Evolutionary conservation across 768 basidiomycete species (phyloP), one percentile per base, ranked within the genome.

Genomic region (Lentinula edodes): DNA sequence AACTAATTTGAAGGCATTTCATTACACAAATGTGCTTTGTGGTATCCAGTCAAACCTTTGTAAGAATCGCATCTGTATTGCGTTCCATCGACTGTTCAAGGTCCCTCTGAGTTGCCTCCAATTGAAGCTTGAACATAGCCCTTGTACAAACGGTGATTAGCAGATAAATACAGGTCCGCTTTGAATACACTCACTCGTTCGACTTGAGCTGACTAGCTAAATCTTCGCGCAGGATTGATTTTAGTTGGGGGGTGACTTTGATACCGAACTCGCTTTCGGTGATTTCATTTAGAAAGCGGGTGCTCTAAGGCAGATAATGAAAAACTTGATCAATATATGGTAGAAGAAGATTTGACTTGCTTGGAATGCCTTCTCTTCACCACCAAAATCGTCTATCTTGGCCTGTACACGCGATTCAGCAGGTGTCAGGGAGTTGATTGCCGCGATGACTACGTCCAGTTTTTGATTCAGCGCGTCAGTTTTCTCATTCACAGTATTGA

Each of bases 101-200:
- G 34, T 66, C 59, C 52, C 57, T 62, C 7, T 50, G 57, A 8
- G 65, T 60, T 6, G 60, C 64, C 28, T 64, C 56, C 6, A 70
- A n/a, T 36, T 66, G 63, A 28, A 65, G 58, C 36, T 63, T 61
- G 56, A 65, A 70, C 54, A 62, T 62, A 1, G 65, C 62, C n/a
- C 69, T 69, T 52, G 10, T 5, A 48, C 6, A 38, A 60, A 28
- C 1, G 16, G 7, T 6, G 7, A 56, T 54, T 16, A 6, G 23
- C 32, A n/a, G n/a, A 16, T 6, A 16, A 7, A 2, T 6, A 20
- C 36, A 10, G 10, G 7, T 34, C 23, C 9, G 53, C n/a, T n/a
- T 2, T 20, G 38, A 50, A 51, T 4, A 6, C 13, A 61, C 62
- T 9, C 7, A 62, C 66, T 58, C 46, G 55, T 66, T 66, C 42